A percentile compares a stretch with the other conserved stretches of the same genome.
Evolutionary conservation across 2,329 filamentous ascomycete genomes (phyloP).

Genomic region (Penicillium sp.): DNA sequence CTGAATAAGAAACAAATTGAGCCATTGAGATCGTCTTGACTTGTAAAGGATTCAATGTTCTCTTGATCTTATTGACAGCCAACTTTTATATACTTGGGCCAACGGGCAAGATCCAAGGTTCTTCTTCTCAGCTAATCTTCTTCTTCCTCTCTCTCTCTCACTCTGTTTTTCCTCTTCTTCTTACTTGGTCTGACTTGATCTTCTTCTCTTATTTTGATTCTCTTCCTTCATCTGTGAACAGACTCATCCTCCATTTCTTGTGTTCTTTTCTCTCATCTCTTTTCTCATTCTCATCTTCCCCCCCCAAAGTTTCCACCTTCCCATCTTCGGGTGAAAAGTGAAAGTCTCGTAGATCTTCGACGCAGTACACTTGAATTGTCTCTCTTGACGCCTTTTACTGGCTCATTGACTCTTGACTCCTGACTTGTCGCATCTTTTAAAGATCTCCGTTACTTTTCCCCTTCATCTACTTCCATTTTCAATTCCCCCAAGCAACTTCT

Average conservation of each 20-base stretch:
- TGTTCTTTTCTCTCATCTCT: not conserved
- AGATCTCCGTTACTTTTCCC: not conserved
- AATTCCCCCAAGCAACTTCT: not conserved
- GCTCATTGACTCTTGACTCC: slow-evolving; percentile 1
- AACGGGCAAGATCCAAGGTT: not conserved
- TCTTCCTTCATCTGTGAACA: not conserved
- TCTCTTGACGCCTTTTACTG: not conserved
- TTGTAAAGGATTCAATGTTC: too few species aligned
- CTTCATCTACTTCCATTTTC: not conserved
- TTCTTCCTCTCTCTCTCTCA: too few species aligned
- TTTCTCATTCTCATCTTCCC: slow-evolving; percentile 1
- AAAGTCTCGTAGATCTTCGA: slow-evolving; percentile 6
- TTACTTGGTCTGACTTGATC: not conserved
- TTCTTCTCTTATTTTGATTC: not conserved
- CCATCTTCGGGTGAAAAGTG: too few species aligned
- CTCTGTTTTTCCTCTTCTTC: slow-evolving; percentile 7
- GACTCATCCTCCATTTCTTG: too few species aligned
- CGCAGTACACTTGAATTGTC: not conserved
- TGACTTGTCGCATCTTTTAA: not conserved
- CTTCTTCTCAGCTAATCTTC: slow-evolving; percentile 2
- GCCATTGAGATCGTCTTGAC: not conserved
- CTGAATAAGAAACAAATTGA: too few species aligned
- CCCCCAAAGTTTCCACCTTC: not conserved
- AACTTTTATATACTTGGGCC: not conserved
- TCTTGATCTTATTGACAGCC: too few species aligned